These are phyloP conservation scores for Papiliotrema terrestris DNA, from an alignment of 1,284 basidiomycete genomes.

Conservation along the genomic window DNA sequence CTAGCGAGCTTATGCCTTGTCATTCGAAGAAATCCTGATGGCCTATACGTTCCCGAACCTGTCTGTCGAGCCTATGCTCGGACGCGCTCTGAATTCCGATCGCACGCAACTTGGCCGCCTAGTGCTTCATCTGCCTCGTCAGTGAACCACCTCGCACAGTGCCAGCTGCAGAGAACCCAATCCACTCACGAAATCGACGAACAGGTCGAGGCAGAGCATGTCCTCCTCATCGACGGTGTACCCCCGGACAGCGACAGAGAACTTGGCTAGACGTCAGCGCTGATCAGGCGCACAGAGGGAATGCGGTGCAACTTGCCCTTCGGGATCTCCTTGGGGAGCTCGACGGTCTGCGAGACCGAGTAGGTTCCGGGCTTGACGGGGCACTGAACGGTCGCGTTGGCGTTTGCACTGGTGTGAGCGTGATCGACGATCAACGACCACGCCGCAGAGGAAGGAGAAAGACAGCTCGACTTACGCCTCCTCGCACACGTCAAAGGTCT, in stretches of 20 bases:
- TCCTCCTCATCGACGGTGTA: conserved; percentile 74
- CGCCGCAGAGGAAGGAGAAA: neutral
- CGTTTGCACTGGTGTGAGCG: conserved; percentile 18
- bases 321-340: conserved; percentile 83
- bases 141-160: neutral
- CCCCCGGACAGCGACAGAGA: conserved; percentile 67
- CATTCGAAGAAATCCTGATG: no score
- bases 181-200: conserved; percentile 58
- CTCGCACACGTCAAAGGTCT: conserved; percentile 80
- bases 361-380: conserved; percentile 65
- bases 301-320: conserved; percentile 56
- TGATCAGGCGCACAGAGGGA: no score
- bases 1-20: no score
- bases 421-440: neutral
- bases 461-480: conserved; percentile 69
- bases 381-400: conserved; percentile 44
- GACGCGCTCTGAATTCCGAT: no score
- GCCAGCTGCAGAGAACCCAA: no score
- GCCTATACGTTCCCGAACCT: no score
- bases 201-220: conserved; percentile 74
- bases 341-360: conserved; percentile 70
- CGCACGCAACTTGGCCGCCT: neutral
- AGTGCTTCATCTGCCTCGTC: conserved; percentile 8
- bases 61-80: no score
- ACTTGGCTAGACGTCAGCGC: conserved; percentile 64